These are phyloP conservation scores for Singerocomus rubriflavus DNA, from an alignment of 1,284 basidiomycete genomes.

Conservation along the genomic window DNA sequence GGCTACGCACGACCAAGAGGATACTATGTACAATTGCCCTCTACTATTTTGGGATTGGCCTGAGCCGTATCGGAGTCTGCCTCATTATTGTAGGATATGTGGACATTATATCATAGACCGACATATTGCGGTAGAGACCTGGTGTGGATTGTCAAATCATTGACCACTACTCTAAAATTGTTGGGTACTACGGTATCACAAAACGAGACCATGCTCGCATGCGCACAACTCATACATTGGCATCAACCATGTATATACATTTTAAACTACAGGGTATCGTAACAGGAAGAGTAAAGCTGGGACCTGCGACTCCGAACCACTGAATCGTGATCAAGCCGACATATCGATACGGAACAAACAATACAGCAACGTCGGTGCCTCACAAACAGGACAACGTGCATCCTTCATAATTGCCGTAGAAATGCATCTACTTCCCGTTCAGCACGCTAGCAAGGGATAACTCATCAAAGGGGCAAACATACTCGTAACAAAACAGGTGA, in stretches of 20 bases:
- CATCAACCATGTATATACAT: conserved; percentile 13
- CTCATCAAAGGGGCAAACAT: conserved; percentile 8
- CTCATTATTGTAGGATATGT: neutral
- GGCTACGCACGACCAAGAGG: too few species aligned
- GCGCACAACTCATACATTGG: conserved; percentile 5
- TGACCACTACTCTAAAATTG: neutral
- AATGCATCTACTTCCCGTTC: conserved; percentile 26
- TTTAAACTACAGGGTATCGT: neutral
- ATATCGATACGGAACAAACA: conserved; percentile 35
- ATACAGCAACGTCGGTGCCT: conserved; percentile 31
- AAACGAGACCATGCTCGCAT: neutral
- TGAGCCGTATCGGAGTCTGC: neutral
- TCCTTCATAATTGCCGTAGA: conserved; percentile 32
- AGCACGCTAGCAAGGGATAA: neutral
- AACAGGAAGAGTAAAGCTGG: neutral
- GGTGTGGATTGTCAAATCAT: neutral
- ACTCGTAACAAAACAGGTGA: conserved; percentile 35
- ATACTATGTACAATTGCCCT: too few species aligned
- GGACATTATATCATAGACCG: neutral
- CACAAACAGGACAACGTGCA: conserved; percentile 31
- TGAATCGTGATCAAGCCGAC: conserved; percentile 18
- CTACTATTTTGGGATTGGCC: too few species aligned
- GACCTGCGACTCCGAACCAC: neutral
- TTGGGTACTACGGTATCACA: neutral
- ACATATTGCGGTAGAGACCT: neutral